Conservation (phyloP, 805 yeast genomes). For the Kodamaea kaohsiungensis region DNA sequence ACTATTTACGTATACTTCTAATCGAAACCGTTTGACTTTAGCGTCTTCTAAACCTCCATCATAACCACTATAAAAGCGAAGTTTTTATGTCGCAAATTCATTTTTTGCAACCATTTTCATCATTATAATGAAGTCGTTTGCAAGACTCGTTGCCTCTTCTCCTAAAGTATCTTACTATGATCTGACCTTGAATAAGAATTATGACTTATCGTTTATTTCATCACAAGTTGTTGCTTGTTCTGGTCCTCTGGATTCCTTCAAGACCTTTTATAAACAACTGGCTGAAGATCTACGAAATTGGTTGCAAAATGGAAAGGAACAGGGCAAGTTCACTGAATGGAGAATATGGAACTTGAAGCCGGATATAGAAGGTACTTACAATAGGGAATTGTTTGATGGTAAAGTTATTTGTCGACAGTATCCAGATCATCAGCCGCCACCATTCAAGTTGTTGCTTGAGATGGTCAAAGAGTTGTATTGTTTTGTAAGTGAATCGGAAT, state of each 20-base stretch:
- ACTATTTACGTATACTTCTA: too few species aligned
- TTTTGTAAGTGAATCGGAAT: constrained; percentile 29
- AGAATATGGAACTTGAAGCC: constrained; percentile 65
- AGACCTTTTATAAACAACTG: constrained; percentile 52
- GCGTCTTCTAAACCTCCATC: too few species aligned
- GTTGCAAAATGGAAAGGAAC: constrained; percentile 40
- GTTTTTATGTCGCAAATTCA: background rate
- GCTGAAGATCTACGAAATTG: constrained; percentile 50
- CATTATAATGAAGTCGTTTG: background rate
- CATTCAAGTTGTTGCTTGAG: constrained; percentile 51
- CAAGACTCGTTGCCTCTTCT: constrained; percentile 15
- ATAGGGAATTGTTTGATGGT: constrained; percentile 36
- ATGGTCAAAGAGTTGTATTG: constrained; percentile 46
- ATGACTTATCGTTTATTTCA: constrained; percentile 68
- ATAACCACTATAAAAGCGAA: too few species aligned
- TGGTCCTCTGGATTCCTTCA: constrained; percentile 59
- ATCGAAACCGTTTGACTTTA: too few species aligned
- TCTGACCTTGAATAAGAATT: constrained; percentile 31
- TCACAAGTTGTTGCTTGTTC: constrained; percentile 71
- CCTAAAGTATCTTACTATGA: constrained; percentile 25
- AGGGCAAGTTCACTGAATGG: constrained; percentile 50
- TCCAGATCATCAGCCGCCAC: constrained; percentile 78
- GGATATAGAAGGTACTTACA: constrained; percentile 50
- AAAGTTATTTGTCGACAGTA: constrained; percentile 53
- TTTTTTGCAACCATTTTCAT: constrained; percentile 1